Percentiles rank a stretch among this genome's conserved stretches.
Evolutionary conservation across 192 early-diverging fungal species (phyloP).

Genomic region (Coemansia sp.): DNA sequence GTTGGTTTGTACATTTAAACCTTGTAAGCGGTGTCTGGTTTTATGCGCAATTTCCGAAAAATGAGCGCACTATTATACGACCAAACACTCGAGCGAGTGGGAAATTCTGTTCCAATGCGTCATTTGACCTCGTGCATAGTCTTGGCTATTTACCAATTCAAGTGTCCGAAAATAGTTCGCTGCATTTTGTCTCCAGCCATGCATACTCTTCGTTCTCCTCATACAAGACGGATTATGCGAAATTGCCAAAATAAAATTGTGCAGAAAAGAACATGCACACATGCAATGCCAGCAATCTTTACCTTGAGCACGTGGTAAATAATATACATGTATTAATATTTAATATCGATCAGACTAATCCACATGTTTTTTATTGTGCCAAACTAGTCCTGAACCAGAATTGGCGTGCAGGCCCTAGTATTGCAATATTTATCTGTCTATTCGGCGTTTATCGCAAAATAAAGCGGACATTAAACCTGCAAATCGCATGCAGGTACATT

Average conservation of each 20-base stretch:
- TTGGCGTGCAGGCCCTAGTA: too few species aligned
- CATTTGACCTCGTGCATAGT: slow-evolving; percentile 9
- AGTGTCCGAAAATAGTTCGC: slow-evolving; percentile 3
- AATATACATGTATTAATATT: background rate
- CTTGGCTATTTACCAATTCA: background rate
- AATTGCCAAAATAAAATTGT: background rate
- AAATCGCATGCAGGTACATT: too few species aligned
- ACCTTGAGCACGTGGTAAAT: background rate
- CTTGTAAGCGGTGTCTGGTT: too few species aligned
- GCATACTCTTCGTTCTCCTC: background rate
- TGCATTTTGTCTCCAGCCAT: background rate
- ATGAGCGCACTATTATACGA: background rate
- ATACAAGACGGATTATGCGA: background rate
- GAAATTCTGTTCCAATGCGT: background rate
- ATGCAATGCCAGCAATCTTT: background rate
- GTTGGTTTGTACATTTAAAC: background rate
- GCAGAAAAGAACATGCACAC: background rate
- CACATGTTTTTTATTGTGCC: too few species aligned
- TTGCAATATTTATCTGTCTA: too few species aligned
- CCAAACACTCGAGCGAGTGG: background rate
- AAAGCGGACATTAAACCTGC: too few species aligned
- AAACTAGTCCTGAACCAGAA: too few species aligned
- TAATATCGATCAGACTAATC: too few species aligned
- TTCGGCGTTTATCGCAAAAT: too few species aligned
- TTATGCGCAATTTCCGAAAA: background rate